Conservation (phyloP, 495 filamentous ascomycete genomes). For the Oleoguttula mirabilis region DNA sequence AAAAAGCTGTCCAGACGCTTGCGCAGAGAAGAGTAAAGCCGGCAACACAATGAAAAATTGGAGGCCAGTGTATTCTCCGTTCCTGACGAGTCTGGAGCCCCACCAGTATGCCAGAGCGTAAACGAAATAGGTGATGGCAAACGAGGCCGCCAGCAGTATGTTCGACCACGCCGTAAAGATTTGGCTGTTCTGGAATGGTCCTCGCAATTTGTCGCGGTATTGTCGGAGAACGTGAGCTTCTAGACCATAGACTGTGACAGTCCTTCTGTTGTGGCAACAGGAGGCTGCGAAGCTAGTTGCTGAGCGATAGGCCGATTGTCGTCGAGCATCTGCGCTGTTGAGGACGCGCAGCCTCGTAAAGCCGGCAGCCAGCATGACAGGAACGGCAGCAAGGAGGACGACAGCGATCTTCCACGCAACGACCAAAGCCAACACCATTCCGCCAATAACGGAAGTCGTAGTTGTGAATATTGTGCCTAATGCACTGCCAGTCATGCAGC, state of each 20-base stretch:
- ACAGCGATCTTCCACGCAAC: slow-evolving; percentile 27
- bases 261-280: slow-evolving; percentile 45
- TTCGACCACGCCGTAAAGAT: slow-evolving; percentile 31
- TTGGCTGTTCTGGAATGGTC: slow-evolving; percentile 30
- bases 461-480: slow-evolving; percentile 24
- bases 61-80: slow-evolving; percentile 15
- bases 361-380: slow-evolving; percentile 23
- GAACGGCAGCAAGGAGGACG: slow-evolving; percentile 21
- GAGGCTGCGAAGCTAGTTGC: slow-evolving; percentile 47
- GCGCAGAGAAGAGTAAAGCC: slow-evolving; percentile 26
- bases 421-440: slow-evolving; percentile 22
- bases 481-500: slow-evolving; percentile 23
- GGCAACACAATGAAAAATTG: slow-evolving; percentile 27
- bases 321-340: slow-evolving; percentile 45
- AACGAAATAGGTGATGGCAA: slow-evolving; percentile 36
- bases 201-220: slow-evolving; percentile 36
- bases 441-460: slow-evolving; percentile 17
- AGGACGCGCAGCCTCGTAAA: slow-evolving; percentile 20
- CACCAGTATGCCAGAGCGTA: slow-evolving; percentile 27
- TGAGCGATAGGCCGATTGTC: slow-evolving; percentile 44
- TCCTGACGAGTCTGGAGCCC: slow-evolving; percentile 22
- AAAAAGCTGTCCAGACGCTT: slow-evolving; percentile 25
- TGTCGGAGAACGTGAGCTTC: slow-evolving; percentile 38
- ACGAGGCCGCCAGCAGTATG: slow-evolving; percentile 28
- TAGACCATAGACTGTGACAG: slow-evolving; percentile 42